A percentile compares a stretch with the other conserved stretches of the same genome.
Evolutionary conservation across 1,139 yeast genomes (phyloP).

Genomic region (Nakaseomyces bracarensis): DNA sequence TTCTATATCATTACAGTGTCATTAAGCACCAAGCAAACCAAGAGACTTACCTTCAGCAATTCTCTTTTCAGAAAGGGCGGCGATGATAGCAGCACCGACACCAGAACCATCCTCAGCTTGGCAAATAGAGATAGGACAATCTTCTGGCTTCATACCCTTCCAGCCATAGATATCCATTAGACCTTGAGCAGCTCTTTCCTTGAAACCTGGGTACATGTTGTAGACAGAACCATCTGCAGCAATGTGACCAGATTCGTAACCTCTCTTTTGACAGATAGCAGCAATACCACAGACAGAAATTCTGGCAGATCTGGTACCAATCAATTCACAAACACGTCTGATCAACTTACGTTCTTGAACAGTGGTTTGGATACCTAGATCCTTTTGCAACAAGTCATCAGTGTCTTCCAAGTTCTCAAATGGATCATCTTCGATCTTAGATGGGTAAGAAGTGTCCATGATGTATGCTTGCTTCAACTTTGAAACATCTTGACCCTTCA

Average conservation of each 20-base stretch:
- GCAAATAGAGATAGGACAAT: conserved; percentile 71
- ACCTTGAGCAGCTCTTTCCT: conserved; percentile 81
- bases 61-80: conserved; percentile 84
- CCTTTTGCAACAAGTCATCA: conserved; percentile 51
- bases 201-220: conserved; percentile 88
- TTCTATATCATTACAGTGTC: conserved; percentile 1
- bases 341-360: conserved; percentile 73
- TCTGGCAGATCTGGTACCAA: conserved; percentile 90
- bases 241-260: conserved; percentile 67
- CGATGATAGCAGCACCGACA: conserved; percentile 96
- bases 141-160: conserved; percentile 39
- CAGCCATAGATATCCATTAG: conserved; percentile 86
- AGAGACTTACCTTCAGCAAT: conserved; percentile 63
- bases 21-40: conserved; percentile 39
- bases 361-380: conserved; percentile 58
- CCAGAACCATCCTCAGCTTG: conserved; percentile 98
- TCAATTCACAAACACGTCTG: conserved; percentile 74
- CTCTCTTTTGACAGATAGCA: conserved; percentile 85
- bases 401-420: conserved; percentile 78
- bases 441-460: conserved; percentile 84
- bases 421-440: conserved; percentile 83
- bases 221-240: conserved; percentile 97
- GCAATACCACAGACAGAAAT: conserved; percentile 93
- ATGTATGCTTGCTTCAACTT: conserved; percentile 54
- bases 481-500: conserved; percentile 58